Conservation (phyloP, 129 eudicot genomes). For the Saposhnikovia divaricata region DNA sequence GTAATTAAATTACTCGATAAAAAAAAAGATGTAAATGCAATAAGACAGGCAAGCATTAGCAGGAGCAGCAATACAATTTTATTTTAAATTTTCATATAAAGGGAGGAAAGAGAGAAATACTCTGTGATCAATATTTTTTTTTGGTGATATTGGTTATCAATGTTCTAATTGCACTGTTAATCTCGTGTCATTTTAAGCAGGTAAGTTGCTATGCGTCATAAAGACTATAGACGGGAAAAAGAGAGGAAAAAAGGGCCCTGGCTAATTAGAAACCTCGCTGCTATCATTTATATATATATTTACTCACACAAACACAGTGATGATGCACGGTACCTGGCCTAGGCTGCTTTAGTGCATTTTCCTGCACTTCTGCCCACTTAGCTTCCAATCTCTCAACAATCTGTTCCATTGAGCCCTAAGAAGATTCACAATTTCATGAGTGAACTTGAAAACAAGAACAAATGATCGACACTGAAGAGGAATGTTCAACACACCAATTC, state of each 20-base stretch:
- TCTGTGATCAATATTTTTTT: neutral
- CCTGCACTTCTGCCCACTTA: conserved; percentile 47
- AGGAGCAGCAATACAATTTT: neutral
- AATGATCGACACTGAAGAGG: conserved; percentile 3
- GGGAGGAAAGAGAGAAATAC: neutral
- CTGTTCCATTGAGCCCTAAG: conserved; percentile 58
- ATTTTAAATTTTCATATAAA: neutral
- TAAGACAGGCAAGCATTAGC: neutral
- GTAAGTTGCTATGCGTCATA: neutral
- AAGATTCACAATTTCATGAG: neutral
- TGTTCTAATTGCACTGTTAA: neutral
- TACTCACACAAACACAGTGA: neutral
- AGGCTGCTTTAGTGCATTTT: conserved; percentile 56
- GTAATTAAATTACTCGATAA: neutral
- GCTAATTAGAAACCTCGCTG: neutral
- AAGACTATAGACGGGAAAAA: neutral
- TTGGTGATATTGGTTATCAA: neutral
- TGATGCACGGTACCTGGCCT: conserved; percentile 50
- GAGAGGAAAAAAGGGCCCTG: neutral
- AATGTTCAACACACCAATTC: conserved; percentile 52
- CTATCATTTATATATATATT: neutral
- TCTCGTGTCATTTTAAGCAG: neutral
- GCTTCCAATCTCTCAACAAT: conserved; percentile 48
- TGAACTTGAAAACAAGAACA: neutral
- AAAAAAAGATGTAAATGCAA: neutral